These are phyloP conservation scores for Aspergillus carbonarius DNA, from an alignment of 2,329 filamentous ascomycete genomes.

Conservation along the genomic window DNA sequence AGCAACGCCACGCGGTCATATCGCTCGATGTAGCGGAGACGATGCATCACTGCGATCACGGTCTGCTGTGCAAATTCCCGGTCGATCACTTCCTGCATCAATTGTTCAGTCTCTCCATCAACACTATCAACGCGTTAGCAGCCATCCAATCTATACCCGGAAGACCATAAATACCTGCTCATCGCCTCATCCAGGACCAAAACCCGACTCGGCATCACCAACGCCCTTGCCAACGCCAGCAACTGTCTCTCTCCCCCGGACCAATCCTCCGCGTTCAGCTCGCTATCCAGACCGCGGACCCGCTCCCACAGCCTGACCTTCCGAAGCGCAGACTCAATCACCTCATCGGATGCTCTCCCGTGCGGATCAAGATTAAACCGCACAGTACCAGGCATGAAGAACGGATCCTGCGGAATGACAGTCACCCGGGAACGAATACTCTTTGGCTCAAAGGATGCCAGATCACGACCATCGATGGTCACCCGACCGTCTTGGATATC, in stretches of 20 bases:
- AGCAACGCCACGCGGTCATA: neutral
- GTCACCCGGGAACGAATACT: constrained; percentile 19
- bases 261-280: constrained; percentile 48
- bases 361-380: constrained; percentile 33
- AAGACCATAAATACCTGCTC: constrained; percentile 14
- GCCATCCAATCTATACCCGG: too few species aligned
- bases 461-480: constrained; percentile 24
- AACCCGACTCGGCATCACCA: constrained; percentile 33
- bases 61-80: neutral
- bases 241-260: constrained; percentile 73
- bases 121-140: neutral
- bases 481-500: constrained; percentile 28
- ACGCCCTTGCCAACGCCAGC: constrained; percentile 68
- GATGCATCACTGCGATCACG: neutral
- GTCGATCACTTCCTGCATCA: neutral
- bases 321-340: neutral
- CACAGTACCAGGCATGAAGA: constrained; percentile 24
- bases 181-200: constrained; percentile 22
- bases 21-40: neutral
- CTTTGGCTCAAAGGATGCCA: constrained; percentile 12
- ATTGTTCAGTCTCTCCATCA: neutral
- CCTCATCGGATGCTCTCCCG: neutral
- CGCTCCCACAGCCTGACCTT: constrained; percentile 25
- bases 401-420: constrained; percentile 28
- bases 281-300: constrained; percentile 24